A percentile compares a stretch with the other conserved stretches of the same genome.
phyloP scores from a whole-genome alignment of 169 alveolate species.

The Plasmodium knowlesi region DNA sequence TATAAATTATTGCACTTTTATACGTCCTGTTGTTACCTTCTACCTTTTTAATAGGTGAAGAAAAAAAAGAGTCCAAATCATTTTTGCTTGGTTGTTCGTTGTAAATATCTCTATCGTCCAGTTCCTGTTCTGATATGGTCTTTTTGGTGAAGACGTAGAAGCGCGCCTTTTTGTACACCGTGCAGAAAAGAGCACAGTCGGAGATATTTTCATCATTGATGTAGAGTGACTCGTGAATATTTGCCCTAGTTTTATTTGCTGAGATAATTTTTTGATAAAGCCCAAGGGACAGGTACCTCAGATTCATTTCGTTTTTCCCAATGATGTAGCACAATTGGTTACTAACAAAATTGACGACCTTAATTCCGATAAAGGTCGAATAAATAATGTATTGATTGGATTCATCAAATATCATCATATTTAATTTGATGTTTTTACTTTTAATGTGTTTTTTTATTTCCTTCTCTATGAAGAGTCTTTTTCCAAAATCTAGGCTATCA shows the following conservation, averaged over 20 bases:
- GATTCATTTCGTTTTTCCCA: slow-evolving; percentile 84
- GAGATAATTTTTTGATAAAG: slow-evolving; percentile 80
- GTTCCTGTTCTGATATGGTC: slow-evolving; percentile 91
- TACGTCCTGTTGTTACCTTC: slow-evolving; percentile 82
- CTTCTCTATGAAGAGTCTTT: slow-evolving; percentile 92
- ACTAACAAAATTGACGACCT: slow-evolving; percentile 87
- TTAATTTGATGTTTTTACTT: slow-evolving; percentile 79
- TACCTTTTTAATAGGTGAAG: slow-evolving; percentile 52
- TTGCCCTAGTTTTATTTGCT: slow-evolving; percentile 11
- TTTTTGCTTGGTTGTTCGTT: slow-evolving; percentile 90
- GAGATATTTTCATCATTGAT: slow-evolving; percentile 61
- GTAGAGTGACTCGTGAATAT: slow-evolving; percentile 49
- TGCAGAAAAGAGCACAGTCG: slow-evolving; percentile 78
- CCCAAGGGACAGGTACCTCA: slow-evolving; percentile 82
- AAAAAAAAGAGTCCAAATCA: slow-evolving; percentile 45
- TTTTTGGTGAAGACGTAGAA: slow-evolving; percentile 93
- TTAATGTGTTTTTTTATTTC: slow-evolving; percentile 88
- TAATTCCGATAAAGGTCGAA: slow-evolving; percentile 95
- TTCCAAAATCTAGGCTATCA: slow-evolving; percentile 93
- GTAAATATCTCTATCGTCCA: slow-evolving; percentile 92
- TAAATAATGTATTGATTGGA: slow-evolving; percentile 92
- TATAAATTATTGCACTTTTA: slow-evolving; percentile 93
- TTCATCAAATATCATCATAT: slow-evolving; percentile 93
- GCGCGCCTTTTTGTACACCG: slow-evolving; percentile 81
- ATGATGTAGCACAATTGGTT: slow-evolving; percentile 80